Conservation (phyloP, 331 rosid genomes). For the Rosa hybrid region DNA sequence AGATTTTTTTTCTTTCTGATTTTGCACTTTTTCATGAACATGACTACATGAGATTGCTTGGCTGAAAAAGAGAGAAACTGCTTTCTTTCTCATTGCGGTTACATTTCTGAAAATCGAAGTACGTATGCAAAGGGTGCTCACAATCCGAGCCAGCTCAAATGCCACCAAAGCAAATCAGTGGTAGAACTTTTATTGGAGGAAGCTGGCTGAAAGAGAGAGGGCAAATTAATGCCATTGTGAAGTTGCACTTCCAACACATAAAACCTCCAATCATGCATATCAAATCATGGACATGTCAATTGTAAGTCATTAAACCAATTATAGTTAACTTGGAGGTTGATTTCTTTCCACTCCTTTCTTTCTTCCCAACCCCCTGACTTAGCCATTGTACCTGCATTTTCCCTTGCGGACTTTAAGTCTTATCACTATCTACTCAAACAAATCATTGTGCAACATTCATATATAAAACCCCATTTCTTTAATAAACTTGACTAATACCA, state of each 20-base stretch:
- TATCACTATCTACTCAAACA: neutral
- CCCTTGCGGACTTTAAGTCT: conserved; percentile 8
- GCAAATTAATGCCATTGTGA: neutral
- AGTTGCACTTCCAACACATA: neutral
- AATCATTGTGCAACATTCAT: neutral
- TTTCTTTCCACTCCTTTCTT: neutral
- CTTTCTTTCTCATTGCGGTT: neutral
- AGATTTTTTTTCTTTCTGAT: neutral
- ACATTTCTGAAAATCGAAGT: neutral
- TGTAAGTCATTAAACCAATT: neutral
- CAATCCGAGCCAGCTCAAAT: conserved; percentile 22
- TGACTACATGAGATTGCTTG: neutral
- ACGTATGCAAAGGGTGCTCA: neutral
- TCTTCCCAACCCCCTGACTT: neutral
- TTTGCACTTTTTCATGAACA: neutral
- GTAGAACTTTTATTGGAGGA: conserved; percentile 13
- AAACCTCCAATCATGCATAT: neutral
- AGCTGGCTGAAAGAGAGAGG: conserved; percentile 20
- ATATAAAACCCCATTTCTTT: neutral
- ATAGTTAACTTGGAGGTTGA: neutral
- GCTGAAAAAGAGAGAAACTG: neutral
- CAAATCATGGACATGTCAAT: neutral
- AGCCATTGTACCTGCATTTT: neutral
- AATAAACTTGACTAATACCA: neutral
- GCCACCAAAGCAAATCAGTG: neutral